These are phyloP conservation scores for Raphidocelis subcapitata DNA, from an alignment of 139 green algal genomes.

Conservation along the genomic window DNA sequence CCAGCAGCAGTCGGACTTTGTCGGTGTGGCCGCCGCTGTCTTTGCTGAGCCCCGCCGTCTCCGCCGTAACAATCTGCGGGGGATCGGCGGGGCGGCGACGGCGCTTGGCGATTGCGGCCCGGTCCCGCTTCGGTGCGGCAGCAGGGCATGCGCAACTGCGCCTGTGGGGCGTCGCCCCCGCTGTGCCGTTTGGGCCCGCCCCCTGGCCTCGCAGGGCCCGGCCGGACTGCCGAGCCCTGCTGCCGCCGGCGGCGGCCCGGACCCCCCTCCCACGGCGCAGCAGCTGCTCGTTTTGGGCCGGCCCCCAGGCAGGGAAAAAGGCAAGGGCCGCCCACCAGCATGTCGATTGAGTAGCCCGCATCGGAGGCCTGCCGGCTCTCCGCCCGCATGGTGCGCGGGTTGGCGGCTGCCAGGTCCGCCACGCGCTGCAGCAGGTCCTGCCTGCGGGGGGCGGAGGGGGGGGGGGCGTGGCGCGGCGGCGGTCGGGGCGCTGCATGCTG, in stretches of 20 bases:
- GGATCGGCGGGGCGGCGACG: background rate
- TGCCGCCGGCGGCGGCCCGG: background rate
- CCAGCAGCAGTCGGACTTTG: slow-evolving; percentile 61
- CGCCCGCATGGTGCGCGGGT: slow-evolving; percentile 53
- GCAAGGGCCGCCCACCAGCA: slow-evolving; percentile 25
- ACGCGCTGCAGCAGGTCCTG: slow-evolving; percentile 55
- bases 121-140: no score
- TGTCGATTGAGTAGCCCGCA: slow-evolving; percentile 30
- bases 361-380: no score
- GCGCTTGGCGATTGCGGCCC: background rate
- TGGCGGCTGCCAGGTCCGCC: slow-evolving; percentile 38
- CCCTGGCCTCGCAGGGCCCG: background rate
- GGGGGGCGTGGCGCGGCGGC: background rate
- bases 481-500: background rate
- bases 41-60: slow-evolving; percentile 49
- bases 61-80: slow-evolving; percentile 64
- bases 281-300: background rate
- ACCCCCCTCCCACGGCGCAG: background rate
- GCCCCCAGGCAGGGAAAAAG: background rate
- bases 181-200: background rate
- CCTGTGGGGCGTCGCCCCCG: no score
- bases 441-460: slow-evolving; percentile 26
- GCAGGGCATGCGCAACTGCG: no score
- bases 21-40: slow-evolving; percentile 20
- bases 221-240: slow-evolving; percentile 4